Evolutionary conservation across 169 alveolate genomes (phyloP), one percentile per base, ranked within the genome.

Genomic region (Cyclospora cayetanensis): DNA sequence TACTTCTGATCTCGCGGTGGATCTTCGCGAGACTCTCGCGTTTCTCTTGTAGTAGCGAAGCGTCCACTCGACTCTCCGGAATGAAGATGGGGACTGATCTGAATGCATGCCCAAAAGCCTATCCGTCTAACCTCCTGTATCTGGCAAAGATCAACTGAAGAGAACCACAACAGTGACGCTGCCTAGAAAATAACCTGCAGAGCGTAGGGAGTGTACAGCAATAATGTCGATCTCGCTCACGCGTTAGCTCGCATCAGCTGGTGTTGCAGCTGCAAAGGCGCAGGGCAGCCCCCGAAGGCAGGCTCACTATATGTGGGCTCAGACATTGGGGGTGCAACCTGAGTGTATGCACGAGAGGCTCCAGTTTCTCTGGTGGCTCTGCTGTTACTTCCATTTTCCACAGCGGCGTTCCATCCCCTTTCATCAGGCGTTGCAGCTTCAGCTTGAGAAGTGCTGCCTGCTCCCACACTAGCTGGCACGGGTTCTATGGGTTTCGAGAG

Each of bases 31-130:
- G 80, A n/a, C 76, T 46, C 37, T 84, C 91, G 35, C 42, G 52
- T 52, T 84, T 68, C 80, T 84, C 91, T 43, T 31, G 43, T 25
- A 27, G 66, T 31, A 84, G 53, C 3, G 83, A 63, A 7, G 65
- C 80, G n/a, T 68, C 91, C 15, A 84, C 31, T 34, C 43, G 20
- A 39, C 91, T 70, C 25, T 66, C 84, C 4, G 91, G 83, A 65
- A 84, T 84, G 29, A 53, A 50, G 46, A 84, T 70, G 18, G 91
- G 91, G 20, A 84, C 91, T 39, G 84, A 42, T 25, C 91, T 84
- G 83, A 25, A 22, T 27, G 35, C 4, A 35, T 37, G 53, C 52
- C 29, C 29, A 3, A 18, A 2, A 29, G 15, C 4, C 25, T 29
- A 29, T 9, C 68, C 4, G 34, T n/a, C 25, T 5, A 1, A 53